These are phyloP conservation scores for Boletales sp. DNA, from an alignment of 768 basidiomycete genomes.

Conservation along the genomic window DNA sequence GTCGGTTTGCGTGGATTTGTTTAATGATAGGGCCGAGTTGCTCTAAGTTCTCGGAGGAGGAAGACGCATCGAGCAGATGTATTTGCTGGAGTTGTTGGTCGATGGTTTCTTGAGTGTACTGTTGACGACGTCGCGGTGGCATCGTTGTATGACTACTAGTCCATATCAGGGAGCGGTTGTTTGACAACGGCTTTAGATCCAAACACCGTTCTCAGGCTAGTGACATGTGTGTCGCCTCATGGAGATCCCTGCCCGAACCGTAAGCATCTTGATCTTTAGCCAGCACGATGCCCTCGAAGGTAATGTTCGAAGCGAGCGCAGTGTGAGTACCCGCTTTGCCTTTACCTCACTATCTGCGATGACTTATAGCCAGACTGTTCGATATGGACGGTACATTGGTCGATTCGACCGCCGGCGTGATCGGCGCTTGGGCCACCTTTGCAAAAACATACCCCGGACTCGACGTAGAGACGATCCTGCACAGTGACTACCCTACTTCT, in stretches of 20 bases:
- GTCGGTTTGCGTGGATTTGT: constrained; percentile 82
- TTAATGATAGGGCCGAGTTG: constrained; percentile 94
- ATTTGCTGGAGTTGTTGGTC: constrained; percentile 91
- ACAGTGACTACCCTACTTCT: constrained; percentile 42
- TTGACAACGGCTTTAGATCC: constrained; percentile 36
- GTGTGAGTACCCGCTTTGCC: constrained; percentile 28
- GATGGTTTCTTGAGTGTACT: constrained; percentile 79
- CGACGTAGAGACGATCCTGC: constrained; percentile 57
- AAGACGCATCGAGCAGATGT: constrained; percentile 82
- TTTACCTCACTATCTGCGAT: neutral
- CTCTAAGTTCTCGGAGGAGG: constrained; percentile 91
- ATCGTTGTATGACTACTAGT: constrained; percentile 34
- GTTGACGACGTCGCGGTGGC: constrained; percentile 70
- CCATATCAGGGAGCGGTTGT: constrained; percentile 30
- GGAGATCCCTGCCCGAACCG: neutral
- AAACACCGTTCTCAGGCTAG: constrained; percentile 26
- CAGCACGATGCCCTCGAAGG: constrained; percentile 26
- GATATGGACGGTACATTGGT: constrained; percentile 85
- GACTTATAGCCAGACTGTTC: constrained; percentile 48
- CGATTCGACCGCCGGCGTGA: constrained; percentile 80
- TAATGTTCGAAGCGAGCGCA: constrained; percentile 37
- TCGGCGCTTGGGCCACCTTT: constrained; percentile 82
- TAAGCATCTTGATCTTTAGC: neutral
- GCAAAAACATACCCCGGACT: constrained; percentile 63
- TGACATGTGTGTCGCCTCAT: too few species aligned